Percentiles rank a stretch among this genome's conserved stretches.
Conservation (phyloP, 768 basidiomycete genomes). For the Russula sp. region DNA sequence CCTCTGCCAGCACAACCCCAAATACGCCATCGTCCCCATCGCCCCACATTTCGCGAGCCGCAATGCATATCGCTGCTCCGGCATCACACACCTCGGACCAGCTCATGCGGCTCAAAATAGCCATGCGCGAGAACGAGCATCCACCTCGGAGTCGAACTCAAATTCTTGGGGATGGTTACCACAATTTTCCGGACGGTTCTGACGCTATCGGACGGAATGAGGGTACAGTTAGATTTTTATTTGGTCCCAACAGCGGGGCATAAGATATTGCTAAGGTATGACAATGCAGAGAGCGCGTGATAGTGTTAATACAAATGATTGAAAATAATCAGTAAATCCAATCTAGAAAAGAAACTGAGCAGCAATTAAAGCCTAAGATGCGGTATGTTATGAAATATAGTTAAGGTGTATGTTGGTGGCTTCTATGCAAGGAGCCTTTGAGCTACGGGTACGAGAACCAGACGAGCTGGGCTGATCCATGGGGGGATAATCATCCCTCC, state of each 20-base stretch:
- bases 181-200: constrained; percentile 43
- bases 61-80: constrained; percentile 39
- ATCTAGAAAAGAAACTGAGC: not conserved
- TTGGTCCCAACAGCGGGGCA: constrained; percentile 49
- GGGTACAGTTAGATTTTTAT: constrained; percentile 81
- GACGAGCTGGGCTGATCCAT: constrained; percentile 53
- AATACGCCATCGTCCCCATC: constrained; percentile 74
- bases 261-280: constrained; percentile 21
- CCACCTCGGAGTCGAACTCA: constrained; percentile 42
- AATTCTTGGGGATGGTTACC: constrained; percentile 18
- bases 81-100: constrained; percentile 76
- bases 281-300: not conserved
- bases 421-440: constrained; percentile 15
- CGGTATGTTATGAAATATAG: constrained; percentile 8
- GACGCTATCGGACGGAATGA: constrained; percentile 65
- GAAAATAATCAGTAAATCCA: constrained; percentile 1
- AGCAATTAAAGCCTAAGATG: not conserved
- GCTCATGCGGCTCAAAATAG: constrained; percentile 86
- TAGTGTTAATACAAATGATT: constrained; percentile 7
- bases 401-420: not conserved
- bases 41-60: constrained; percentile 51
- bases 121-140: constrained; percentile 75
- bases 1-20: constrained; percentile 65
- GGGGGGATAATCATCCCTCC: constrained; percentile 64
- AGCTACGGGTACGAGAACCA: constrained; percentile 38